phyloP scores from a whole-genome alignment of 2,329 filamentous ascomycete species.

The Penicillium hesseltinei region DNA sequence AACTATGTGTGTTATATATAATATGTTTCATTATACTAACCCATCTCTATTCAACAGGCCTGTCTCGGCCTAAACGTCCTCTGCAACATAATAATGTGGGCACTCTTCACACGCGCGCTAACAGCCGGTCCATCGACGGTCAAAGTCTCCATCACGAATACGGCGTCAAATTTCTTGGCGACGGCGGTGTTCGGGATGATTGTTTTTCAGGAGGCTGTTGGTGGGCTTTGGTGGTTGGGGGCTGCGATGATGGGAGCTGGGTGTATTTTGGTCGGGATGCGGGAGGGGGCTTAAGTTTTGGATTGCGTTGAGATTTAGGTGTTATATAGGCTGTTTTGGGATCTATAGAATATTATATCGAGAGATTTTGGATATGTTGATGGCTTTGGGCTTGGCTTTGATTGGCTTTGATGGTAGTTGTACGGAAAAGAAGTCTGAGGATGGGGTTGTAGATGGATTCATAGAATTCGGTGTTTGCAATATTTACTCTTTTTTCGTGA shows the following conservation, averaged over 20 bases:
- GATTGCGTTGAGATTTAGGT: not conserved
- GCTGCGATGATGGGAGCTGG: conserved; percentile 59
- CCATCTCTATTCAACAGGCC: conserved; percentile 36
- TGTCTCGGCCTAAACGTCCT: conserved; percentile 62
- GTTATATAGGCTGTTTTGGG: not conserved
- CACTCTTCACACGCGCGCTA: conserved; percentile 61
- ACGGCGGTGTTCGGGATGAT: conserved; percentile 59
- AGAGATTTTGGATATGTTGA: not conserved
- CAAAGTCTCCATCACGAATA: conserved; percentile 63
- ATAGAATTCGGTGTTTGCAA: not conserved
- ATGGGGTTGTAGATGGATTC: not conserved
- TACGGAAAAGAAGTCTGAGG: not conserved
- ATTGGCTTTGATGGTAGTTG: not conserved
- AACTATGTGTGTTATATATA: not conserved
- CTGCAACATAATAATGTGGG: conserved; percentile 66
- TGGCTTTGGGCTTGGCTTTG: conserved; percentile 4
- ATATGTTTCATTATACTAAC: conserved; percentile 18
- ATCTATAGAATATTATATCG: not conserved
- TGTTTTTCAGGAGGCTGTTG: conserved; percentile 58
- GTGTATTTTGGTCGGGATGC: conserved; percentile 61
- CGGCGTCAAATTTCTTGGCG: conserved; percentile 61
- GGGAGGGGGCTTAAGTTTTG: conserved; percentile 45
- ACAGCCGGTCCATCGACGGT: conserved; percentile 60
- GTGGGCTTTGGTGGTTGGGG: conserved; percentile 61
- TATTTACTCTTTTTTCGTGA: no score